A percentile compares a stretch with the other conserved stretches of the same genome.
phyloP scores from a whole-genome alignment of 2,329 filamentous ascomycete genomes.

The Teratosphaeria nubilosa region DNA sequence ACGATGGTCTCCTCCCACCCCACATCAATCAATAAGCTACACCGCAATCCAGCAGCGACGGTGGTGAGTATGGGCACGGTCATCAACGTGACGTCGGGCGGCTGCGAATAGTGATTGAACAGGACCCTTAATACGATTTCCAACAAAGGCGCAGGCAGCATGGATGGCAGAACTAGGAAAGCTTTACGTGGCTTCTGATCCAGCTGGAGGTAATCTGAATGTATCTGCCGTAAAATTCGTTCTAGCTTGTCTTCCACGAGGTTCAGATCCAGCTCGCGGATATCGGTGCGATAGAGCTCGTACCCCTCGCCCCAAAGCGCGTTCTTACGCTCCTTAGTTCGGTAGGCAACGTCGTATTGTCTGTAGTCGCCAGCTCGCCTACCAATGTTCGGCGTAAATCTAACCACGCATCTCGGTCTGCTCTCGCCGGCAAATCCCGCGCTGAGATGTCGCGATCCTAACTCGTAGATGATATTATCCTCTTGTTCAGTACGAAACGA shows the following conservation, averaged over 20 bases:
- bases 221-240: constrained; percentile 67
- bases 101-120: constrained; percentile 70
- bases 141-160: constrained; percentile 66
- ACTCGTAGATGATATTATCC: constrained; percentile 71
- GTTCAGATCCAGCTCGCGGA: constrained; percentile 63
- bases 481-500: constrained; percentile 60
- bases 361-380: constrained; percentile 74
- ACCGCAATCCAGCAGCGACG: constrained; percentile 71
- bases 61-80: constrained; percentile 64
- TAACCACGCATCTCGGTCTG: constrained; percentile 57
- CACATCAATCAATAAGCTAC: constrained; percentile 78
- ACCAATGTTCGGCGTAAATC: constrained; percentile 65
- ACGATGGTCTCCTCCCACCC: constrained; percentile 86
- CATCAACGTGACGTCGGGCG: constrained; percentile 70
- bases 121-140: constrained; percentile 66
- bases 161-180: constrained; percentile 65
- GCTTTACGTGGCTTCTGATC: constrained; percentile 64
- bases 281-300: constrained; percentile 70
- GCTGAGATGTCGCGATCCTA: constrained; percentile 68
- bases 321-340: constrained; percentile 19
- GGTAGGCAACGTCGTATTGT: constrained; percentile 23
- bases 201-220: constrained; percentile 62
- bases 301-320: constrained; percentile 53
- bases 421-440: constrained; percentile 82
- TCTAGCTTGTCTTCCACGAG: constrained; percentile 82